Evolutionary conservation across 805 yeast species (phyloP).

Genomic region (Myxozyma monticola): DNA sequence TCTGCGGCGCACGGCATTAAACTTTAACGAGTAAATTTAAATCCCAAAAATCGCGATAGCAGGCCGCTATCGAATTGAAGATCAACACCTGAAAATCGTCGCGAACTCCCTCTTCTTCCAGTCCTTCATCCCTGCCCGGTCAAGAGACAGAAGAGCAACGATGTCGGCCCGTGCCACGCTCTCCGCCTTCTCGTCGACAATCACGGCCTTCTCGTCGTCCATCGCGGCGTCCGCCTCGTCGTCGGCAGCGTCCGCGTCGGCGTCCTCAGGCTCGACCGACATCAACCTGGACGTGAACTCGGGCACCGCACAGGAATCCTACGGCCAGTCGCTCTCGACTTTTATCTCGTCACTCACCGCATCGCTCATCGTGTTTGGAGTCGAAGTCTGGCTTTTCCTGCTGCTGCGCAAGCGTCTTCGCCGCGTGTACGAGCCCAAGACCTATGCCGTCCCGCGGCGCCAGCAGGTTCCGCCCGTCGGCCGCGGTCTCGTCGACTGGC

Average conservation of each 20-base stretch:
- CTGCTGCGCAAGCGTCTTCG: conserved; percentile 64
- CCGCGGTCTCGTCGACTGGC: conserved; percentile 70
- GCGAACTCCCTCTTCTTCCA: too few relatives aligned
- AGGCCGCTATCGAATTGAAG: too few relatives aligned
- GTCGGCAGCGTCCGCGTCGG: conserved; percentile 3
- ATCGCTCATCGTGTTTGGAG: conserved; percentile 65
- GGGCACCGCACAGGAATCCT: conserved; percentile 23
- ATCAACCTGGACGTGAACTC: conserved; percentile 9
- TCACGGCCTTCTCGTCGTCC: conserved; percentile 5
- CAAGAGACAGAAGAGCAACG: too few relatives aligned
- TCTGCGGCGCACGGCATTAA: too few relatives aligned
- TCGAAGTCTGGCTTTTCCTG: conserved; percentile 62
- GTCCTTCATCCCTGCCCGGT: too few relatives aligned
- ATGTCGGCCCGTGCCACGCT: too few relatives aligned
- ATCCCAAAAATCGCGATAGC: too few relatives aligned
- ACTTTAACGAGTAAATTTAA: too few relatives aligned
- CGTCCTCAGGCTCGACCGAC: conserved; percentile 4
- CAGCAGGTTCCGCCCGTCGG: conserved; percentile 69
- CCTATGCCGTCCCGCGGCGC: conserved; percentile 59
- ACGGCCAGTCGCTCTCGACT: conserved; percentile 59
- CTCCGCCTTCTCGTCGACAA: conserved; percentile 1
- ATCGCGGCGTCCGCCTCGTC: conserved; percentile 9
- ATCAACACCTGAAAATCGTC: too few relatives aligned
- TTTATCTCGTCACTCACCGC: conserved; percentile 70
- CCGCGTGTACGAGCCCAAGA: conserved; percentile 83